phyloP scores from a whole-genome alignment of 1,284 basidiomycete species.

The Malassezia sympodialis region DNA sequence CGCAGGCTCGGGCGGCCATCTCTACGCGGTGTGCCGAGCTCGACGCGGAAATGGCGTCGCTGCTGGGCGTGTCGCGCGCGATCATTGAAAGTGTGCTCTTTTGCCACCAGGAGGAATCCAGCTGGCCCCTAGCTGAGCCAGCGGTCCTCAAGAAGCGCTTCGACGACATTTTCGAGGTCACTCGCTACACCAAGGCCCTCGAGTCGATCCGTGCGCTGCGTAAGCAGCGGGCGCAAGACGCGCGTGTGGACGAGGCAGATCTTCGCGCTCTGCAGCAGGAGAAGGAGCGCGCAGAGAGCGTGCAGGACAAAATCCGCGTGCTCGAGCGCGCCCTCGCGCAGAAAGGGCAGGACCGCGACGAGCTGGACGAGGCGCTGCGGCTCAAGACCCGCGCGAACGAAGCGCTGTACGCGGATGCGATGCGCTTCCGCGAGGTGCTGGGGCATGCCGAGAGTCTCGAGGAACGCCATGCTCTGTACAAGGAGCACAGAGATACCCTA shows the following conservation, averaged over 20 bases:
- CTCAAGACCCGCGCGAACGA: constrained; percentile 63
- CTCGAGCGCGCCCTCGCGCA: constrained; percentile 27
- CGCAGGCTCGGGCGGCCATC: constrained; percentile 27
- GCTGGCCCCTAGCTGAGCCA: constrained; percentile 92
- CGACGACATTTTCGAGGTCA: constrained; percentile 98
- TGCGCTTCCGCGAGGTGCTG: constrained; percentile 74
- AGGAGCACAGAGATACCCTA: constrained; percentile 59
- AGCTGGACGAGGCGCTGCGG: constrained; percentile 34
- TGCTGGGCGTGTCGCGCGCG: constrained; percentile 84
- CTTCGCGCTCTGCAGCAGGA: constrained; percentile 70
- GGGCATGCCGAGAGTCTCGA: constrained; percentile 62
- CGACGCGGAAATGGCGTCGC: constrained; percentile 75
- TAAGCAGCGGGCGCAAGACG: constrained; percentile 78
- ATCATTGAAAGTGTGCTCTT: constrained; percentile 99
- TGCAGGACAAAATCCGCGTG: constrained; percentile 26
- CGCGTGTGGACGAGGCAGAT: constrained; percentile 85
- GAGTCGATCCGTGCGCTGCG: constrained; percentile 68
- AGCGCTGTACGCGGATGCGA: constrained; percentile 69
- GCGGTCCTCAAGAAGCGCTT: constrained; percentile 91
- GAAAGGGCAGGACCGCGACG: constrained; percentile 31
- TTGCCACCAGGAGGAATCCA: constrained; percentile 98
- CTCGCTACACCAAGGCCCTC: constrained; percentile 73
- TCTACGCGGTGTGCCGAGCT: constrained; percentile 57
- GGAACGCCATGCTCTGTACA: constrained; percentile 59
- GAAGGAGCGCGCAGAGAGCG: constrained; percentile 70